Conservation (phyloP, 2,329 filamentous ascomycete species). For the Colletotrichum siamense region DNA sequence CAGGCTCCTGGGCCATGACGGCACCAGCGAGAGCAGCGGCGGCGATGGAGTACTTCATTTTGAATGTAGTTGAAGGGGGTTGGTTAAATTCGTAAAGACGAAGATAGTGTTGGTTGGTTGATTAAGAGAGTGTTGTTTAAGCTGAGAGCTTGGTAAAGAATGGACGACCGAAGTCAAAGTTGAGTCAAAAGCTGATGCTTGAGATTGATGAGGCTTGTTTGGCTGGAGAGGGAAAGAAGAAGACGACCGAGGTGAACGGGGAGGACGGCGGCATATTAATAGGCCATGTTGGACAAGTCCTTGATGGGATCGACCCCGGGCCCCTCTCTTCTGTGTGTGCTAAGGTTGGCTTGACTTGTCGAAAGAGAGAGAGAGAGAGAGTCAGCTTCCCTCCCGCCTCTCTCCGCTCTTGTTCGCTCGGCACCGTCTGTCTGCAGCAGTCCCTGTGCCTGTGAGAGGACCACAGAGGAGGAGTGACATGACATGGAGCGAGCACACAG, state of each 20-base stretch:
- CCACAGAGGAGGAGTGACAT: not conserved
- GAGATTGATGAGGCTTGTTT: conserved; percentile 45
- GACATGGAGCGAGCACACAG: conserved; percentile 1
- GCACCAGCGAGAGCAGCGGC: conserved; percentile 53
- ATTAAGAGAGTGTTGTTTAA: conserved; percentile 34
- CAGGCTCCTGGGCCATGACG: conserved; percentile 38
- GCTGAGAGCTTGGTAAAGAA: conserved; percentile 50
- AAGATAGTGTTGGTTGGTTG: conserved; percentile 26
- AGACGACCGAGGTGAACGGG: conserved; percentile 22
- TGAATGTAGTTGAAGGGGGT: conserved; percentile 41
- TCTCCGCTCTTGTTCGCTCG: not conserved
- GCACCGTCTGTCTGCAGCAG: not conserved
- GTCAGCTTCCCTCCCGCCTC: conserved; percentile 22
- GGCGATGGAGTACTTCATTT: conserved; percentile 67
- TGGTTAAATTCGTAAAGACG: conserved; percentile 33
- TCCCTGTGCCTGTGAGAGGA: not conserved
- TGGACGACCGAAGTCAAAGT: conserved; percentile 64
- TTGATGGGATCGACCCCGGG: conserved; percentile 1
- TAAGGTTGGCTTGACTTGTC: not conserved
- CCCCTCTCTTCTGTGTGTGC: conserved; percentile 13
- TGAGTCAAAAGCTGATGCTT: conserved; percentile 44
- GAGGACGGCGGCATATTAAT: conserved; percentile 54
- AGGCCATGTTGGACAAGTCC: conserved; percentile 29
- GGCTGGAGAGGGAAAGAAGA: conserved; percentile 44
- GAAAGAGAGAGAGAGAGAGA: conserved; percentile 21